Percentiles rank a stretch among this genome's conserved stretches.
These are phyloP conservation scores for Neurospora cerealis DNA, from an alignment of 495 filamentous ascomycete genomes.

Conservation along the genomic window DNA sequence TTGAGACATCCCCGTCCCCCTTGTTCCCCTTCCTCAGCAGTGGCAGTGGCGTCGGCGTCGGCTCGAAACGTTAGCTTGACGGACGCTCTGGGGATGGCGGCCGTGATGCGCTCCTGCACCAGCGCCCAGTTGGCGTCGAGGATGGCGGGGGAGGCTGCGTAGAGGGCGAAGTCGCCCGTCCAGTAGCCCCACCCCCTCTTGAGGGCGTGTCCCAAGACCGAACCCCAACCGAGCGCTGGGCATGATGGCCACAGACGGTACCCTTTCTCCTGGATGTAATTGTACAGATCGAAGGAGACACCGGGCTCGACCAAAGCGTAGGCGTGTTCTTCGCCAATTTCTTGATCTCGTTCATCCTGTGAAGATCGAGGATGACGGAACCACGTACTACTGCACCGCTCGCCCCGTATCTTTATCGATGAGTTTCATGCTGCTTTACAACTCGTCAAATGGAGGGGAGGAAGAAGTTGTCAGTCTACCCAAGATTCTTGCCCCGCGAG, in stretches of 20 bases:
- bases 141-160: constrained; percentile 26
- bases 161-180: constrained; percentile 35
- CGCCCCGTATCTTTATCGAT: constrained; percentile 39
- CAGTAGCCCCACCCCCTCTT: constrained; percentile 31
- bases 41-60: not conserved
- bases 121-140: constrained; percentile 26
- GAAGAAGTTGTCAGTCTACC: constrained; percentile 10
- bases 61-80: constrained; percentile 1
- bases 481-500: constrained; percentile 39
- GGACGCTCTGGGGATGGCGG: constrained; percentile 18
- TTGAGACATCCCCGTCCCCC: not conserved
- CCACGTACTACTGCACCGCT: constrained; percentile 38
- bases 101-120: constrained; percentile 17
- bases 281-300: constrained; percentile 43
- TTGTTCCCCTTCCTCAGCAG: too few species aligned
- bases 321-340: constrained; percentile 41
- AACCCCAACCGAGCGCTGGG: constrained; percentile 45
- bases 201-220: constrained; percentile 41
- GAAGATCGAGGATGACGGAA: constrained; percentile 41
- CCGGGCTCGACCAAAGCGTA: constrained; percentile 44
- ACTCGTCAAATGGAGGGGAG: not conserved
- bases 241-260: constrained; percentile 39
- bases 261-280: constrained; percentile 32
- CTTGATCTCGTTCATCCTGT: constrained; percentile 44
- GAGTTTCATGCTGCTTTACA: not conserved